Conservation (phyloP, 139 green algal genomes). For the Auxenochlorella protothecoides region DNA sequence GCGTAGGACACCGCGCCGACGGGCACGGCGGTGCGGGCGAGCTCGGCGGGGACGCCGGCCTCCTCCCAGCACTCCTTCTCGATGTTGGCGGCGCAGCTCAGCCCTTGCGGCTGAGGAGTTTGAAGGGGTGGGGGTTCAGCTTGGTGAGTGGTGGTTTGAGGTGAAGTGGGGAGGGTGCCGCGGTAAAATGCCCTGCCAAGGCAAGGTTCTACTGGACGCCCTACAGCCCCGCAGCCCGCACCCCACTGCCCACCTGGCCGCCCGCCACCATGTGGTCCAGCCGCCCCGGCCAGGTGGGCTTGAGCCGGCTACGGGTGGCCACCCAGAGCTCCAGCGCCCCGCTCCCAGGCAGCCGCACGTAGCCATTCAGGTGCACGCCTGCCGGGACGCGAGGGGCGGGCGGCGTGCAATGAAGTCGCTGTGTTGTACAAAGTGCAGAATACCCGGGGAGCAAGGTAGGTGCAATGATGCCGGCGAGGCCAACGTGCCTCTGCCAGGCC, state of each 20-base stretch:
- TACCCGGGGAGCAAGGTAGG: background rate
- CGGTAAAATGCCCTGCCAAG: too few species aligned
- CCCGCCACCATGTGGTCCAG: slow-evolving; percentile 93
- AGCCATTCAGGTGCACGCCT: slow-evolving; percentile 90
- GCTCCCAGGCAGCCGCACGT: slow-evolving; percentile 29
- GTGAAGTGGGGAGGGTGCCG: too few species aligned
- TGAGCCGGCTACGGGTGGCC: slow-evolving; percentile 51
- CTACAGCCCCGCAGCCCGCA: background rate
- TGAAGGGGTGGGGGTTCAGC: too few species aligned
- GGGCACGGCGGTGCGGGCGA: slow-evolving; percentile 42
- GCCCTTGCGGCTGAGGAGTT: slow-evolving; percentile 48
- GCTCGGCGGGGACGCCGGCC: slow-evolving; percentile 61
- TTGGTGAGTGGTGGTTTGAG: too few species aligned
- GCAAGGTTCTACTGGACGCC: too few species aligned
- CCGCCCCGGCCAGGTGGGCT: slow-evolving; percentile 85
- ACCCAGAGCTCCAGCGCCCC: slow-evolving; percentile 77
- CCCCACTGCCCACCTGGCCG: slow-evolving; percentile 46
- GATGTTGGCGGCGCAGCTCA: slow-evolving; percentile 70
- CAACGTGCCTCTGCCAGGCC: too few species aligned
- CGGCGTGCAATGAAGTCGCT: background rate
- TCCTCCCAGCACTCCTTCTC: slow-evolving; percentile 93
- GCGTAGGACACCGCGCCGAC: slow-evolving; percentile 46
- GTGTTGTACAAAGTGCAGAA: background rate
- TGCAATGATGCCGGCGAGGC: background rate
- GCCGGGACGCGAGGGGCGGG: background rate